These are phyloP conservation scores for Salix caprea DNA, from an alignment of 345 rosid genomes.

Conservation along the genomic window DNA sequence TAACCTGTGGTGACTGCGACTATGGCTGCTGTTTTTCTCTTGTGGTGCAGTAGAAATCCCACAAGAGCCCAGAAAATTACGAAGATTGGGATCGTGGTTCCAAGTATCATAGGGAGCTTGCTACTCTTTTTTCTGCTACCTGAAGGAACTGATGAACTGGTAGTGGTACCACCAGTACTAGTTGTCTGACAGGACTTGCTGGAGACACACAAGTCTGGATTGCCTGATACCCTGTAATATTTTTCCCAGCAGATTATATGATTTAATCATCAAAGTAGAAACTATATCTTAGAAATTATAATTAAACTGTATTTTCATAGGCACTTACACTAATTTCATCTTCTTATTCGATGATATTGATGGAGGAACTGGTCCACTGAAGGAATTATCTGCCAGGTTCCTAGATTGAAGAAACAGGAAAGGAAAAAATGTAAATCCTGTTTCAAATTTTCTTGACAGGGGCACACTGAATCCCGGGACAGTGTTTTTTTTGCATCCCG, in stretches of 20 bases:
- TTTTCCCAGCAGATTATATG: not conserved
- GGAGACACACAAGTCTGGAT: slow-evolving; percentile 25
- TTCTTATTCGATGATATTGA: slow-evolving; percentile 10
- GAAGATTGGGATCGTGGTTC: slow-evolving; percentile 31
- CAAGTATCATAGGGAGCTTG: slow-evolving; percentile 37
- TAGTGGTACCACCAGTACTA: not conserved
- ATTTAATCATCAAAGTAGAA: not conserved
- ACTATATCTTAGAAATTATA: not conserved
- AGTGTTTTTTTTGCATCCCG: too few relatives aligned
- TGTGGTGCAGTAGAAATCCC: slow-evolving; percentile 22
- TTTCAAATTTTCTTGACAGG: too few relatives aligned
- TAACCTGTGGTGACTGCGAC: slow-evolving; percentile 15
- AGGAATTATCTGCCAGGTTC: slow-evolving; percentile 16
- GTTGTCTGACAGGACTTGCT: slow-evolving; percentile 27
- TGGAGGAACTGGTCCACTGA: slow-evolving; percentile 19
- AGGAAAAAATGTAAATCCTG: not conserved
- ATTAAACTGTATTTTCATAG: not conserved
- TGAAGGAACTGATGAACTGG: not conserved
- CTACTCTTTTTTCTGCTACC: slow-evolving; percentile 14
- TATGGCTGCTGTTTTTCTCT: slow-evolving; percentile 33
- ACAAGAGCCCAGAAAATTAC: slow-evolving; percentile 26
- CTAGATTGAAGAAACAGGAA: not conserved
- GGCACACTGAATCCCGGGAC: too few relatives aligned
- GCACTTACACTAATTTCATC: slow-evolving; percentile 27
- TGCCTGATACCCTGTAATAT: slow-evolving; percentile 15